These are phyloP conservation scores for Boechera stricta DNA, from an alignment of 345 rosid species.

Conservation along the genomic window DNA sequence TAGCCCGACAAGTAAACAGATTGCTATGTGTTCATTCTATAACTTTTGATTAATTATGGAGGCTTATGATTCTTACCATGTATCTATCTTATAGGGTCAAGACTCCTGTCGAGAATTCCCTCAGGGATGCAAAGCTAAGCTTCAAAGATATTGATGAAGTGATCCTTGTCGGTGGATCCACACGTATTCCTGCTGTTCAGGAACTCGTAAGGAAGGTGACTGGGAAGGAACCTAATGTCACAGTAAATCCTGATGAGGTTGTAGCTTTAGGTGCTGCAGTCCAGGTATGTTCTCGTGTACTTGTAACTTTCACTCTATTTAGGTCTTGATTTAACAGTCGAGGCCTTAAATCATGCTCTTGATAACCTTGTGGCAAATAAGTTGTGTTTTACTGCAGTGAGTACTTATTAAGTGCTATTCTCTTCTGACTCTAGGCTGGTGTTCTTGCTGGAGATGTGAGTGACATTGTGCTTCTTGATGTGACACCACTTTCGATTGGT, in stretches of 20 bases:
- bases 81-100: conserved; percentile 56
- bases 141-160: conserved; percentile 91
- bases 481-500: conserved; percentile 85
- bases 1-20: background rate
- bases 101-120: conserved; percentile 83
- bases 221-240: conserved; percentile 93
- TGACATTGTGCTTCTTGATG: conserved; percentile 91
- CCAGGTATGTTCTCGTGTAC: conserved; percentile 58
- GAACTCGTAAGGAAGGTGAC: conserved; percentile 90
- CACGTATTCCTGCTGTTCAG: conserved; percentile 97
- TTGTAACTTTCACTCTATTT: background rate
- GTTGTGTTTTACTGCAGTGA: background rate
- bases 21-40: background rate
- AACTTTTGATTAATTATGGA: background rate
- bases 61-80: background rate
- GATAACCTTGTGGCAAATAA: background rate
- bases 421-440: conserved; percentile 67
- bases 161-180: conserved; percentile 98
- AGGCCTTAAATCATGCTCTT: background rate
- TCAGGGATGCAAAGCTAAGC: conserved; percentile 90
- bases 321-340: background rate
- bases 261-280: conserved; percentile 99
- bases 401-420: conserved; percentile 4
- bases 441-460: conserved; percentile 96
- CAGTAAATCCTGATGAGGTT: conserved; percentile 98